Conservation (phyloP, 108 stramenopile species). For the Chaetoceros muelleri region DNA sequence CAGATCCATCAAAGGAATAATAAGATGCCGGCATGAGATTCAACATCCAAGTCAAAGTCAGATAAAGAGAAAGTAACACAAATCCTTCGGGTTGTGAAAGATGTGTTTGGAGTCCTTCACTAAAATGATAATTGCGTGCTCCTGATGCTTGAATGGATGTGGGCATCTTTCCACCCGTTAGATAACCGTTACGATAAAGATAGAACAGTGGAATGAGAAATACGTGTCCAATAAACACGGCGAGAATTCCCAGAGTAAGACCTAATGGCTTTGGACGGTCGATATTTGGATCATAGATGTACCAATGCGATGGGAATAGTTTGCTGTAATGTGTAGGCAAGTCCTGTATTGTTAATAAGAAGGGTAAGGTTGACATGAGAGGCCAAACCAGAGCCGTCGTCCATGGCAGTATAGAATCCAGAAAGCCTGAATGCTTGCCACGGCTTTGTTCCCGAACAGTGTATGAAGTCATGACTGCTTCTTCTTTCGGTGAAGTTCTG, state of each 20-base stretch:
- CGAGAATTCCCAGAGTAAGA: slow-evolving; percentile 58
- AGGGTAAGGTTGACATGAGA: slow-evolving; percentile 51
- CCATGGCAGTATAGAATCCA: slow-evolving; percentile 57
- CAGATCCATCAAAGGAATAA: slow-evolving; percentile 69
- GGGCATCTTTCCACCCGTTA: slow-evolving; percentile 24
- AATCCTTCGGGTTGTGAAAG: slow-evolving; percentile 88
- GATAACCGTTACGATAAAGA: slow-evolving; percentile 31
- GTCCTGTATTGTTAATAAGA: slow-evolving; percentile 30
- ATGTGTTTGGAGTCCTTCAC: slow-evolving; percentile 63
- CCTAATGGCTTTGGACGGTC: slow-evolving; percentile 61
- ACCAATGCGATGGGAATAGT: slow-evolving; percentile 58
- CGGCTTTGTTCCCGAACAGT: no score
- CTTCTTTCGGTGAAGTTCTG: no score
- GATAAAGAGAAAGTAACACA: slow-evolving; percentile 67
- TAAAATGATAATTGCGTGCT: slow-evolving; percentile 52
- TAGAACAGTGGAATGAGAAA: slow-evolving; percentile 58
- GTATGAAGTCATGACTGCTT: no score
- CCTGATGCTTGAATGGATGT: slow-evolving; percentile 66
- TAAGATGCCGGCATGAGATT: slow-evolving; percentile 74
- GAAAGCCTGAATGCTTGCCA: no score
- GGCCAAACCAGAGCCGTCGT: slow-evolving; percentile 67
- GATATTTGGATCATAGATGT: slow-evolving; percentile 19
- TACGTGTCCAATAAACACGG: slow-evolving; percentile 75
- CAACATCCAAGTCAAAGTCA: slow-evolving; percentile 82
- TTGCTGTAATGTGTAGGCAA: slow-evolving; percentile 27